phyloP scores from a whole-genome alignment of 2,329 filamentous ascomycete species.

The Epicoccum sorghinum region DNA sequence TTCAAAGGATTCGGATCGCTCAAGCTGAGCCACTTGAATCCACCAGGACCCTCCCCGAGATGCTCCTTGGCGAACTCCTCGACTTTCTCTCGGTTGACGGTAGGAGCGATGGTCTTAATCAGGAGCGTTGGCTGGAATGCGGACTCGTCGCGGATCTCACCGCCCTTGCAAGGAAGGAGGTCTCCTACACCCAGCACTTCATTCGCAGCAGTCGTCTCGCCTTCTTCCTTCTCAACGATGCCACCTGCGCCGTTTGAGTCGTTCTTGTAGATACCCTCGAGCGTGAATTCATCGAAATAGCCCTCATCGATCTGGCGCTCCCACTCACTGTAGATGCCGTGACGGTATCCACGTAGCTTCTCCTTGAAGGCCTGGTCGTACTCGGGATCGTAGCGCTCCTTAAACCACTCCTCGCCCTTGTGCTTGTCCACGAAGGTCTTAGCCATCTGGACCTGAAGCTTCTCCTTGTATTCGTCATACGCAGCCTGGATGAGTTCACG shows the following conservation, averaged over 20 bases:
- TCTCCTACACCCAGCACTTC: constrained; percentile 94
- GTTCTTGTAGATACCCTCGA: constrained; percentile 92
- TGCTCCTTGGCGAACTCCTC: constrained; percentile 95
- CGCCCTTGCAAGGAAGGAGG: constrained; percentile 79
- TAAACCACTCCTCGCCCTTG: constrained; percentile 97
- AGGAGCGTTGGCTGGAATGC: constrained; percentile 88
- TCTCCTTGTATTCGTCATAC: constrained; percentile 70
- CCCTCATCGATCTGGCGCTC: constrained; percentile 84
- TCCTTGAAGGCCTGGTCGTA: constrained; percentile 75
- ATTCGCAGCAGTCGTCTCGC: constrained; percentile 87
- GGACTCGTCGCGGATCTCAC: constrained; percentile 87
- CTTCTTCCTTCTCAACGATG: constrained; percentile 90
- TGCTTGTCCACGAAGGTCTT: constrained; percentile 88
- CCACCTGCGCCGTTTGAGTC: constrained; percentile 88
- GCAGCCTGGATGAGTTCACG: constrained; percentile 76
- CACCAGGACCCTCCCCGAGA: constrained; percentile 86
- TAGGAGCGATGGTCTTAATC: constrained; percentile 97
- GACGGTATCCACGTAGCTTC: constrained; percentile 80
- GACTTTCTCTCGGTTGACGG: constrained; percentile 90
- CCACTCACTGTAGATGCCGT: constrained; percentile 83
- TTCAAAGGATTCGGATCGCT: constrained; percentile 97
- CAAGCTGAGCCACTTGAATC: constrained; percentile 93
- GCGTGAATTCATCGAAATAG: constrained; percentile 89
- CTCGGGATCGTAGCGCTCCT: constrained; percentile 88
- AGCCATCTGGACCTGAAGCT: constrained; percentile 75